These are phyloP conservation scores for Pseudopithomyces maydicus DNA, from an alignment of 2,329 filamentous ascomycete genomes.

Conservation along the genomic window DNA sequence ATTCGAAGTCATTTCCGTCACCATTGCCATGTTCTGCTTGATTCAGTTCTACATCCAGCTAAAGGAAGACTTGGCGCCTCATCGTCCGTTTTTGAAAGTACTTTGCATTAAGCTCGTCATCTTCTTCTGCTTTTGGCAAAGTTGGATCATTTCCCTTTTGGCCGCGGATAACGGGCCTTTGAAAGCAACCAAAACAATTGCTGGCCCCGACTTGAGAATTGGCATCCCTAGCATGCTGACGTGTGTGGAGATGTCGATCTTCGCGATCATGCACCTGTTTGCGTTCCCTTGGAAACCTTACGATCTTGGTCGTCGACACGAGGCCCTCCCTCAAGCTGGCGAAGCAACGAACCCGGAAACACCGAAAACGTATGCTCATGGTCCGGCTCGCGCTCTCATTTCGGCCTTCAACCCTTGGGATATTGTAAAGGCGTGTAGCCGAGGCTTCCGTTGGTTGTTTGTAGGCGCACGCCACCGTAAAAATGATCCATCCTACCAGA, in stretches of 20 bases:
- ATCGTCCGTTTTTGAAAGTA: constrained; percentile 79
- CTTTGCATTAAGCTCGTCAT: constrained; percentile 88
- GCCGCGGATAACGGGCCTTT: constrained; percentile 67
- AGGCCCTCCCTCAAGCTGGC: constrained; percentile 27
- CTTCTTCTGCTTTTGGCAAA: constrained; percentile 89
- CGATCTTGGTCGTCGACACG: constrained; percentile 36
- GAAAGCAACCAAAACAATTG: constrained; percentile 65
- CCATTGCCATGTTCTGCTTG: constrained; percentile 85
- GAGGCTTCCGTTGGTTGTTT: constrained; percentile 80
- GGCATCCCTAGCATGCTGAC: constrained; percentile 79
- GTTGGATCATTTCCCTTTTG: constrained; percentile 63
- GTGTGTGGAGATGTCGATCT: constrained; percentile 84
- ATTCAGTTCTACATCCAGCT: constrained; percentile 87
- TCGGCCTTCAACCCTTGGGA: constrained; percentile 84
- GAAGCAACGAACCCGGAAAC: constrained; percentile 9
- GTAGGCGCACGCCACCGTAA: constrained; percentile 68
- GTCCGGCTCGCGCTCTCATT: constrained; percentile 66
- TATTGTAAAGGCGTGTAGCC: constrained; percentile 76
- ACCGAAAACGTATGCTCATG: constrained; percentile 61
- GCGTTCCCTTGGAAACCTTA: constrained; percentile 82
- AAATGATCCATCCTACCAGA: constrained; percentile 48
- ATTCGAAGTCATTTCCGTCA: constrained; percentile 73
- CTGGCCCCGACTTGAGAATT: constrained; percentile 77
- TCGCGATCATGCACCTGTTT: constrained; percentile 78
- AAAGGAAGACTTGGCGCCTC: constrained; percentile 67